phyloP scores from a whole-genome alignment of 257 asterid species.

The Rehmannia glutinosa region DNA sequence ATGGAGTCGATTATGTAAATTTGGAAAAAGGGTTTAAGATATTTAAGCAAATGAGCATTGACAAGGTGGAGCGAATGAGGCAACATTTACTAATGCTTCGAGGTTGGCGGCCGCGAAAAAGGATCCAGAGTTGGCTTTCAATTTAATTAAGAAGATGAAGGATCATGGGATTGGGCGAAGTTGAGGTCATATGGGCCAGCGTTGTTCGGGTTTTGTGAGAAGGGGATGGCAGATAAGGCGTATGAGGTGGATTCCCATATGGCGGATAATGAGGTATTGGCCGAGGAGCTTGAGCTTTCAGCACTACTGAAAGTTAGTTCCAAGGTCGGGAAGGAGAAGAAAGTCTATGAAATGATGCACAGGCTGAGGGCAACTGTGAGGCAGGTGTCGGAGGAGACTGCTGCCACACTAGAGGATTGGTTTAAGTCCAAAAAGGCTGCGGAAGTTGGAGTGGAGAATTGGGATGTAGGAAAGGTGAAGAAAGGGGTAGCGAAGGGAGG shows the following conservation, averaged over 20 bases:
- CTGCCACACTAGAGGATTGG: constrained; percentile 55
- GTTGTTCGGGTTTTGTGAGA: constrained; percentile 61
- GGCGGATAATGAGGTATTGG: constrained; percentile 53
- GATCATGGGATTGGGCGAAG: constrained; percentile 46
- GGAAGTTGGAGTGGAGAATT: constrained; percentile 55
- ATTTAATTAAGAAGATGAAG: constrained; percentile 64
- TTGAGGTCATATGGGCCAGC: constrained; percentile 87
- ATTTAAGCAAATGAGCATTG: constrained; percentile 50
- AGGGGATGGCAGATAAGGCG: constrained; percentile 59
- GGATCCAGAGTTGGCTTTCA: constrained; percentile 78
- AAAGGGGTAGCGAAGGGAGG: constrained; percentile 66
- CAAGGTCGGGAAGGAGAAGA: constrained; percentile 35
- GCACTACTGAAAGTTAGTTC: constrained; percentile 65
- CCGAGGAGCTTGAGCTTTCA: constrained; percentile 72
- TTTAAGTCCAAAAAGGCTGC: constrained; percentile 52
- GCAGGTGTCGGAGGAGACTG: constrained; percentile 77
- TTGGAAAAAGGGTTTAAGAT: constrained; percentile 64
- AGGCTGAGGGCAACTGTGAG: constrained; percentile 65
- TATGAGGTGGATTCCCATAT: constrained; percentile 73
- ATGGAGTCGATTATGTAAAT: constrained; percentile 13
- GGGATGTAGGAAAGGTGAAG: constrained; percentile 59
- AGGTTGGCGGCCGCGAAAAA: constrained; percentile 73
- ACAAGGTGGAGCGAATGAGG: constrained; percentile 62
- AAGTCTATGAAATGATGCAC: constrained; percentile 74
- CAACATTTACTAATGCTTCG: constrained; percentile 74